Conservation (phyloP, 164 flowering plant species). For the Amborella trichopoda region DNA sequence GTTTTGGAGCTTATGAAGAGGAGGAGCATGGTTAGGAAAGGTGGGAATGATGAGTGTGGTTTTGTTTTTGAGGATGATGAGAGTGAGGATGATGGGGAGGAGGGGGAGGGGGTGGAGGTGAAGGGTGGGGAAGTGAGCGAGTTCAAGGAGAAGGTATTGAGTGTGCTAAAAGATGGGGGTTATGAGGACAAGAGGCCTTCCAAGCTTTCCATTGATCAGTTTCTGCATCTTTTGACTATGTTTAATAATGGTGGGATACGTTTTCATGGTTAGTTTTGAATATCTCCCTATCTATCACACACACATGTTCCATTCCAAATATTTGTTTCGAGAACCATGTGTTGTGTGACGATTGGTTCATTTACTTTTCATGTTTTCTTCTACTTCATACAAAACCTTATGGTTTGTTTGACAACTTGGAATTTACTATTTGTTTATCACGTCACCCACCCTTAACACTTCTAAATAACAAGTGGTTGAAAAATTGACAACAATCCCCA, state of each 20-base stretch:
- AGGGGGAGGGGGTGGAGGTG: conserved; percentile 4
- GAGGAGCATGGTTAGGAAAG: background rate
- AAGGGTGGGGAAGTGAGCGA: conserved; percentile 15
- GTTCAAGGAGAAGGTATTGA: conserved; percentile 52
- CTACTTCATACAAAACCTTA: no score
- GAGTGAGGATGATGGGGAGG: conserved; percentile 13
- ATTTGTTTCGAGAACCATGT: no score
- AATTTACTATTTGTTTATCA: no score
- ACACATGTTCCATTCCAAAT: no score
- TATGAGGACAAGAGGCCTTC: conserved; percentile 76
- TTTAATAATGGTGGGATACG: conserved; percentile 55
- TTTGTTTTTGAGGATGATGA: conserved; percentile 14
- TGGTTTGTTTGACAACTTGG: no score
- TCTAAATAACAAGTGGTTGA: no score
- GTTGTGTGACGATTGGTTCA: no score
- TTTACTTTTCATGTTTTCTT: no score
- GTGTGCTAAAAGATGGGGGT: conserved; percentile 37
- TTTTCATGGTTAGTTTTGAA: conserved; percentile 26
- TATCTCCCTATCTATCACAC: no score
- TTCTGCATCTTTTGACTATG: conserved; percentile 33
- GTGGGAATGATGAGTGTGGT: conserved; percentile 2
- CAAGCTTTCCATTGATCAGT: conserved; percentile 55
- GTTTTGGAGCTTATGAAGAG: conserved; percentile 39
- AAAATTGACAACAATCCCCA: no score
- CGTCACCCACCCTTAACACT: no score